These are phyloP conservation scores for Macrolepiota dolichaula DNA, from an alignment of 768 basidiomycete genomes.

Conservation along the genomic window DNA sequence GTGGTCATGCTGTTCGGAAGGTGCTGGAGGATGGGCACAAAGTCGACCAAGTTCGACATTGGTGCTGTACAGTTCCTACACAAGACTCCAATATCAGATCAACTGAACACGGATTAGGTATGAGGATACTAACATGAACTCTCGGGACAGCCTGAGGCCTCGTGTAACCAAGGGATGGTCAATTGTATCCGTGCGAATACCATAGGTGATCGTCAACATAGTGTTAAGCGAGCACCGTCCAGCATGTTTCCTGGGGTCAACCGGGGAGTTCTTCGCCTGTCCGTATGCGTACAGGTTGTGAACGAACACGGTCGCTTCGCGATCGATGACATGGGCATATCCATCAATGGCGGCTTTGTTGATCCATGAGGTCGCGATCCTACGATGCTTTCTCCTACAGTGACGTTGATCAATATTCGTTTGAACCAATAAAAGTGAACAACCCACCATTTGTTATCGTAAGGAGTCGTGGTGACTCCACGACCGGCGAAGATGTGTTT, in stretches of 20 bases:
- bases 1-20: constrained; percentile 34
- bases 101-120: background rate
- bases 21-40: constrained; percentile 37
- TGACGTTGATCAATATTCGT: background rate
- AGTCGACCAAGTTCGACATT: constrained; percentile 42
- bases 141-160: constrained; percentile 34
- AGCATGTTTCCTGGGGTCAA: constrained; percentile 36
- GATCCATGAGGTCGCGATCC: constrained; percentile 33
- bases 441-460: constrained; percentile 37
- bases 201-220: constrained; percentile 42
- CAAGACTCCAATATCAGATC: background rate
- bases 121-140: constrained; percentile 37
- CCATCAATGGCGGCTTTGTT: constrained; percentile 29
- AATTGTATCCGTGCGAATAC: constrained; percentile 34
- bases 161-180: constrained; percentile 32
- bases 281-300: constrained; percentile 31
- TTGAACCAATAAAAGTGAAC: background rate
- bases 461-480: constrained; percentile 40
- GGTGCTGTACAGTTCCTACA: constrained; percentile 39
- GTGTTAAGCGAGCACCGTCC: constrained; percentile 39
- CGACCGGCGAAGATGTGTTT: constrained; percentile 40
- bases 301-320: constrained; percentile 35
- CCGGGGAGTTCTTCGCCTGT: constrained; percentile 25
- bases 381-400: constrained; percentile 38
- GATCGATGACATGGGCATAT: constrained; percentile 35